Conservation (phyloP, 2,329 filamentous ascomycete genomes). For the Sclerotinia sclerotiorum region DNA sequence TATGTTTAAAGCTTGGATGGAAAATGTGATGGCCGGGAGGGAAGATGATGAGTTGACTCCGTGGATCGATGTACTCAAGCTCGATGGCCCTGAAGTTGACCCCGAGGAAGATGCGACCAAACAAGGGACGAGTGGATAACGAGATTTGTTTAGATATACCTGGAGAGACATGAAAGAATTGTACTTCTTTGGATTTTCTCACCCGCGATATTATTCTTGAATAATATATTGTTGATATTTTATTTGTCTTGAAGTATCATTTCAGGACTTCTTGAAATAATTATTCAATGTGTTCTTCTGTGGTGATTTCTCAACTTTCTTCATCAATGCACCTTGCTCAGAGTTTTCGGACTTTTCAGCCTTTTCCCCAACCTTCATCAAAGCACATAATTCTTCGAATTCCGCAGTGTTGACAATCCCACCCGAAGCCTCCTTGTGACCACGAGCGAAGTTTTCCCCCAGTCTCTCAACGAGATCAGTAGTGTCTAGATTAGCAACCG, state of each 20-base stretch:
- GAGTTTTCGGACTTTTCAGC: constrained; percentile 47
- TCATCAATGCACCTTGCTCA: constrained; percentile 40
- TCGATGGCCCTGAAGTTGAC: neutral
- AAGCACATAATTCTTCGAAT: constrained; percentile 63
- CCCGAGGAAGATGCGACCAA: neutral
- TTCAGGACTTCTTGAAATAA: constrained; percentile 50
- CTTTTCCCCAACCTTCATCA: constrained; percentile 60
- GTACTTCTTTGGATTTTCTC: neutral
- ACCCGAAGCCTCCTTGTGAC: constrained; percentile 67
- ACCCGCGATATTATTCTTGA: neutral
- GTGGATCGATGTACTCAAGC: neutral
- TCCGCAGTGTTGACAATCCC: constrained; percentile 60
- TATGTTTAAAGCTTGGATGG: constrained; percentile 14
- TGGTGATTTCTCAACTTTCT: constrained; percentile 42
- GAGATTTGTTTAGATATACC: neutral
- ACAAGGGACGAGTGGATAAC: neutral
- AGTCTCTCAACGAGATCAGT: constrained; percentile 48
- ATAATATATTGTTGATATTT: neutral
- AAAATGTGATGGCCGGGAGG: constrained; percentile 10
- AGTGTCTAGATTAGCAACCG: constrained; percentile 48
- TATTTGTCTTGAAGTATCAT: neutral
- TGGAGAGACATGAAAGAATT: neutral
- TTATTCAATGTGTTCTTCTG: constrained; percentile 56
- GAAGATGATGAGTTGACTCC: neutral
- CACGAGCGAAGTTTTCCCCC: constrained; percentile 63